Conservation (phyloP, 2,329 filamentous ascomycete genomes). For the Neofusicoccum parvum region DNA sequence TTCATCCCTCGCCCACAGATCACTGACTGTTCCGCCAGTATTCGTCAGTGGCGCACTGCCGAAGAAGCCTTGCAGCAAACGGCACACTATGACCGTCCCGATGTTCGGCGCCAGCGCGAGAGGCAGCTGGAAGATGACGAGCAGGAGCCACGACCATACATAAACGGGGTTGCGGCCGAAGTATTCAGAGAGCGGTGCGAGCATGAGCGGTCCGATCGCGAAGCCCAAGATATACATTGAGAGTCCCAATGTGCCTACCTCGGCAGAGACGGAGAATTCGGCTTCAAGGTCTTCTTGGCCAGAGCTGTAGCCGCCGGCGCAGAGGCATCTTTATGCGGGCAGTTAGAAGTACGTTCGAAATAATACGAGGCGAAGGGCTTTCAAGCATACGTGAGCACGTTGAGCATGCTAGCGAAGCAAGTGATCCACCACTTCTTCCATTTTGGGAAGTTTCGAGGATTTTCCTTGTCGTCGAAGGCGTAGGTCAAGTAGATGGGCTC, state of each 20-base stretch:
- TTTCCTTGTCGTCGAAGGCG: slow-evolving; percentile 31
- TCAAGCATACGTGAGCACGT: slow-evolving; percentile 23
- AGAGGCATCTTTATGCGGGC: background rate
- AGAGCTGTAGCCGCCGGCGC: slow-evolving; percentile 19
- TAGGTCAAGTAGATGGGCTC: slow-evolving; percentile 29
- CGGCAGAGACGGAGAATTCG: slow-evolving; percentile 8
- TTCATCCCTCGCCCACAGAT: slow-evolving; percentile 32
- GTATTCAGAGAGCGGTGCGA: slow-evolving; percentile 34
- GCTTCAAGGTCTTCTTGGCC: slow-evolving; percentile 7
- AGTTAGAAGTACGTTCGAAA: background rate
- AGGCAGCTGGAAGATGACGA: slow-evolving; percentile 31
- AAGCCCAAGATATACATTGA: slow-evolving; percentile 34
- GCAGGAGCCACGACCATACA: slow-evolving; percentile 28
- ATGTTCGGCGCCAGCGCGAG: slow-evolving; percentile 32
- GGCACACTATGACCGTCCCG: slow-evolving; percentile 26
- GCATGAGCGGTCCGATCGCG: slow-evolving; percentile 32
- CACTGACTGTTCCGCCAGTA: slow-evolving; percentile 25
- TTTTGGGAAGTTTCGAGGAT: slow-evolving; percentile 45
- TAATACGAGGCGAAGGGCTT: background rate
- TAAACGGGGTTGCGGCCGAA: slow-evolving; percentile 31
- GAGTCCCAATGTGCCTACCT: slow-evolving; percentile 26
- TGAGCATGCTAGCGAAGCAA: slow-evolving; percentile 41
- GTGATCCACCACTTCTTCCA: slow-evolving; percentile 47
- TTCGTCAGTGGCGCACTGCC: slow-evolving; percentile 20
- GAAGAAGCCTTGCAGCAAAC: slow-evolving; percentile 16